A percentile compares a stretch with the other conserved stretches of the same genome.
Conservation (phyloP, 257 asterid species). For the Solanum gandarillasii region DNA sequence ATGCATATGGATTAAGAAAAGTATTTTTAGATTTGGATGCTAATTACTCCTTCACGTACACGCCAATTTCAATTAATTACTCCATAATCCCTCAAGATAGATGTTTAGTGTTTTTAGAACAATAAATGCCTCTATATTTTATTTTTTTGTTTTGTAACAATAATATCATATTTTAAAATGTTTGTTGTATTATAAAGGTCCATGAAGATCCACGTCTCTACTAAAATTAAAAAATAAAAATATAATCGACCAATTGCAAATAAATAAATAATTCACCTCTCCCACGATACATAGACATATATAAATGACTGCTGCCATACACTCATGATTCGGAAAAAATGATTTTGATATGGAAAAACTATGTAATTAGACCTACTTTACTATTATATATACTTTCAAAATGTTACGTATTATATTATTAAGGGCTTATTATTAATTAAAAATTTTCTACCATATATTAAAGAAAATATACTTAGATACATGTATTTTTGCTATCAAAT, state of each 20-base stretch:
- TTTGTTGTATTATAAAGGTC: neutral
- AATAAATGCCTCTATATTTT: neutral
- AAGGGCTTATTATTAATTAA: too few relatives aligned
- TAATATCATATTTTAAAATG: neutral
- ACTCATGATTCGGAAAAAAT: neutral
- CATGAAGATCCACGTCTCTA: neutral
- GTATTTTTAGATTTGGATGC: neutral
- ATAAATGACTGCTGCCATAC: neutral
- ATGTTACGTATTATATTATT: too few relatives aligned
- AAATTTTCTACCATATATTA: accelerated
- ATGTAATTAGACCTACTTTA: too few relatives aligned
- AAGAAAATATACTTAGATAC: too few relatives aligned
- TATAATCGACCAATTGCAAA: neutral
- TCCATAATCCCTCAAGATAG: neutral
- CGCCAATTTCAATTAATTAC: neutral
- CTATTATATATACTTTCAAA: too few relatives aligned
- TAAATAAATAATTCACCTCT: neutral
- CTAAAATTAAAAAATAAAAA: neutral
- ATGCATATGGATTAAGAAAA: neutral
- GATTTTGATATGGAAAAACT: neutral
- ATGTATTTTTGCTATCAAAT: neutral
- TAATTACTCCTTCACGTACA: neutral
- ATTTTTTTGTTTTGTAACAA: neutral
- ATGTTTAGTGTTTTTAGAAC: neutral
- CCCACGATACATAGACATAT: neutral